These are phyloP conservation scores for Sporothrix luriei DNA, from an alignment of 2,329 filamentous ascomycete genomes.

Conservation along the genomic window DNA sequence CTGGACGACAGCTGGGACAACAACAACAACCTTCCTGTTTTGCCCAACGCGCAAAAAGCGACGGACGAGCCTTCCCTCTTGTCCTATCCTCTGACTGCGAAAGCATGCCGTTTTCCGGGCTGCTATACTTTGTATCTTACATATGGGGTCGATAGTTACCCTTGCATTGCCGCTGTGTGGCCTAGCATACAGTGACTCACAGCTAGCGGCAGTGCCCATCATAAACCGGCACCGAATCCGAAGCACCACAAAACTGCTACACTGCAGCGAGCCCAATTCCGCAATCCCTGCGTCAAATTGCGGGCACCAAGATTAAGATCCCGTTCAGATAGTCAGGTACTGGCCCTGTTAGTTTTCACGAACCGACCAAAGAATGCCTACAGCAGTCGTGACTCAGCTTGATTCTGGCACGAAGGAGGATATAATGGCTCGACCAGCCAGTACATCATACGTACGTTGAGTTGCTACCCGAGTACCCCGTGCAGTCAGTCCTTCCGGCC, in stretches of 20 bases:
- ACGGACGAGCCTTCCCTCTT: background rate
- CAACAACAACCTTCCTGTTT: conserved; percentile 7
- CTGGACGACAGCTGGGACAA: too few species aligned
- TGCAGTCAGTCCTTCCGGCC: background rate
- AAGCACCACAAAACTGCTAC: background rate
- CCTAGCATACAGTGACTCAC: conserved; percentile 4
- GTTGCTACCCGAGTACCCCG: background rate
- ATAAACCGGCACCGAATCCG: background rate
- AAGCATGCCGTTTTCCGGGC: too few species aligned
- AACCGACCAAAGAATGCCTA: background rate
- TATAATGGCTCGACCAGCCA: too few species aligned
- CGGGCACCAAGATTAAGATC: background rate
- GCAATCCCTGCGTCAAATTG: background rate
- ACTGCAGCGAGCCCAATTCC: background rate
- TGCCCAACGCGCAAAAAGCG: background rate
- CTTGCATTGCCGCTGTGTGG: background rate
- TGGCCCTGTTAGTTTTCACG: background rate
- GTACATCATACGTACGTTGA: background rate
- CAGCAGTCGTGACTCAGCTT: background rate
- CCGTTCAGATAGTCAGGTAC: background rate
- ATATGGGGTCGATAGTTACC: background rate
- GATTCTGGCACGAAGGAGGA: background rate
- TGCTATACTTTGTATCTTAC: too few species aligned
- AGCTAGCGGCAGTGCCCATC: background rate
- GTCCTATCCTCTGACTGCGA: background rate